These are phyloP conservation scores for Neofusicoccum kwambonambiense DNA, from an alignment of 2,329 filamentous ascomycete species.

Conservation along the genomic window DNA sequence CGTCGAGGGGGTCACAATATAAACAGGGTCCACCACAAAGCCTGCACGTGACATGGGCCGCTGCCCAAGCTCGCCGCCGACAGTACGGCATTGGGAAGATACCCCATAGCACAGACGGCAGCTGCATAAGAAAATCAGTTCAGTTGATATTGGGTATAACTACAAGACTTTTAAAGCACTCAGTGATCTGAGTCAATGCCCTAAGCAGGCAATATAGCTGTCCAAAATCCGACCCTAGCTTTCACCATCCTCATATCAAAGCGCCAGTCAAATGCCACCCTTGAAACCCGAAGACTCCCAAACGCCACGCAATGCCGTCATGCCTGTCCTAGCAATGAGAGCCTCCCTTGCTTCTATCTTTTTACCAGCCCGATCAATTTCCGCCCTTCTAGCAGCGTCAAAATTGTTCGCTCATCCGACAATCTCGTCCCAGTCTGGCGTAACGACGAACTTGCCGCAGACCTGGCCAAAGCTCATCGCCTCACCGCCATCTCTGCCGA, in stretches of 20 bases:
- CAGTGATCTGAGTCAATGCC: too few species aligned
- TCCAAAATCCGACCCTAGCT: not conserved
- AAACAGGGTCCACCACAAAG: too few species aligned
- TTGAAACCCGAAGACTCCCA: not conserved
- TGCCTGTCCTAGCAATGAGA: too few species aligned
- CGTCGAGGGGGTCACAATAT: too few species aligned
- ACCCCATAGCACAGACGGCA: too few species aligned
- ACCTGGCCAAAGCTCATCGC: conserved; percentile 60
- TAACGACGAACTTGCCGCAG: conserved; percentile 64
- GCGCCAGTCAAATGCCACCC: not conserved
- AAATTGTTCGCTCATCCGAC: conserved; percentile 27
- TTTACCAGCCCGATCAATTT: not conserved
- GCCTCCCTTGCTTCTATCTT: not conserved
- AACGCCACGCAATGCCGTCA: not conserved
- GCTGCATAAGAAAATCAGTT: not conserved
- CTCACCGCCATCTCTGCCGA: conserved; percentile 39
- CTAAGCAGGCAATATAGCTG: not conserved
- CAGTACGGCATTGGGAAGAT: too few species aligned
- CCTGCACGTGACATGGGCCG: not conserved
- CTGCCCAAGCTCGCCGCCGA: not conserved
- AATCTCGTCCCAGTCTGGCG: conserved; percentile 59
- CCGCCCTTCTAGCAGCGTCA: not conserved
- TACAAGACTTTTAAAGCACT: not conserved
- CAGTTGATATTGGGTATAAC: not conserved
- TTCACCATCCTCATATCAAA: not conserved